Base-by-base conservation (phyloP, 2,329 filamentous ascomycete species). In the Lecanicillium sp. region DNA sequence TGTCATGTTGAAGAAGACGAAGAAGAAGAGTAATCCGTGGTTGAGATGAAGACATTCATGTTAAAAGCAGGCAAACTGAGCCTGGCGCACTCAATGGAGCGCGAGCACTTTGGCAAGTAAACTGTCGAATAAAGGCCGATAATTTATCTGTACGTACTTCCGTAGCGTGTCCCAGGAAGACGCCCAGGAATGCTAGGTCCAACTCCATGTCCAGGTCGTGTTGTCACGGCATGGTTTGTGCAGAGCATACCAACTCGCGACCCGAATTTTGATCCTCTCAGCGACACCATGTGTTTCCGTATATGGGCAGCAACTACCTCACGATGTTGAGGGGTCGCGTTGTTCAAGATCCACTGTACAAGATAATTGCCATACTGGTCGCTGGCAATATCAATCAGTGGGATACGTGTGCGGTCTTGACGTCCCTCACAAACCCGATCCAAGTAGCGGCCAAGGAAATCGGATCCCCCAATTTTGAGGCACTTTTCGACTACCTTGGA, bases 401-500 rank as follows among this genome's bases (percentile, higher is more conserved):
- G 90, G 65, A 96, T 96, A 39, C 92, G 88, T 44, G 92, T 90
- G 49, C 92, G 85, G 57, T 95, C 89, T 31, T 81, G 70, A 45
- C 87, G 85, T 42, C 87, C 87, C 59, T 95, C 90, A 58, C 89
- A 96, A 44, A 98, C 88, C 44, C 89, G 83, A 58, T 94, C 84
- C 43, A 98, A 79, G 56, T 96, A 98, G 45, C 87, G 86, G 44
- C 88, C 77, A 31, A 98, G 73, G 56, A 98, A 98, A 33, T 96
- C 90, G 18, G 73, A 65, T 19, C 88, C 86, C 32, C 90, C 87
- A 64, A 98, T 94, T 70, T 98, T 98, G 50, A 98, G 78, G 54
- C 92, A 98, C 65, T 98, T 98, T 66, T 98, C 90, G 44, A 98
- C 90, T 32, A 98, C 92, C 64, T 98, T 98, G 43, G 92, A 98